phyloP scores from a whole-genome alignment of 768 basidiomycete species.

The Terana coerulea region DNA sequence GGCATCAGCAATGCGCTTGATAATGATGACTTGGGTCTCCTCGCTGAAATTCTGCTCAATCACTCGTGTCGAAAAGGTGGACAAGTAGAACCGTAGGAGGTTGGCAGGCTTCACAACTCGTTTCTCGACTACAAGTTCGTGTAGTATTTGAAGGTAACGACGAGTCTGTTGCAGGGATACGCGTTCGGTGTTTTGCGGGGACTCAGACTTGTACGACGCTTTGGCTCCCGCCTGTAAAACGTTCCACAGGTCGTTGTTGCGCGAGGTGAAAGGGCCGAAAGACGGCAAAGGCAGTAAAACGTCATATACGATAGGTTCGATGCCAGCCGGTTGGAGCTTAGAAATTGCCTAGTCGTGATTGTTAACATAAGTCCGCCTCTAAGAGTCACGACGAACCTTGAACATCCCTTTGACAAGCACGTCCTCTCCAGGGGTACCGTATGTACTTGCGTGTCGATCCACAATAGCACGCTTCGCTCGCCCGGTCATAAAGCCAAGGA shows the following conservation, averaged over 20 bases:
- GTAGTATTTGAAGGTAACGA: constrained; percentile 44
- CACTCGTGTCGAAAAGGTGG: constrained; percentile 39
- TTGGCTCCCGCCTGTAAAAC: constrained; percentile 35
- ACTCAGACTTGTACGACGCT: constrained; percentile 29
- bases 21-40: constrained; percentile 41
- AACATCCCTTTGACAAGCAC: constrained; percentile 45
- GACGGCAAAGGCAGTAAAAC: constrained; percentile 49
- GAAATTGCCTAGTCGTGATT: constrained; percentile 43
- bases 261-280: constrained; percentile 31
- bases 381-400: constrained; percentile 35
- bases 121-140: constrained; percentile 39
- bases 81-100: constrained; percentile 52
- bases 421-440: constrained; percentile 43
- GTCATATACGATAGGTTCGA: constrained; percentile 47
- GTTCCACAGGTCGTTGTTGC: constrained; percentile 38
- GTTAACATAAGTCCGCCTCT: background rate
- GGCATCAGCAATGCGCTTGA: constrained; percentile 42
- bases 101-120: constrained; percentile 38
- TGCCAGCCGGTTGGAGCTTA: constrained; percentile 37
- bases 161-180: constrained; percentile 34
- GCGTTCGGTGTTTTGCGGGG: constrained; percentile 24
- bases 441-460: constrained; percentile 38
- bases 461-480: constrained; percentile 47
- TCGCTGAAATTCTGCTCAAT: constrained; percentile 42
- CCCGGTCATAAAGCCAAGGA: constrained; percentile 53